phyloP scores from a whole-genome alignment of 2,329 filamentous ascomycete genomes.

The Aureobasidium lini region DNA sequence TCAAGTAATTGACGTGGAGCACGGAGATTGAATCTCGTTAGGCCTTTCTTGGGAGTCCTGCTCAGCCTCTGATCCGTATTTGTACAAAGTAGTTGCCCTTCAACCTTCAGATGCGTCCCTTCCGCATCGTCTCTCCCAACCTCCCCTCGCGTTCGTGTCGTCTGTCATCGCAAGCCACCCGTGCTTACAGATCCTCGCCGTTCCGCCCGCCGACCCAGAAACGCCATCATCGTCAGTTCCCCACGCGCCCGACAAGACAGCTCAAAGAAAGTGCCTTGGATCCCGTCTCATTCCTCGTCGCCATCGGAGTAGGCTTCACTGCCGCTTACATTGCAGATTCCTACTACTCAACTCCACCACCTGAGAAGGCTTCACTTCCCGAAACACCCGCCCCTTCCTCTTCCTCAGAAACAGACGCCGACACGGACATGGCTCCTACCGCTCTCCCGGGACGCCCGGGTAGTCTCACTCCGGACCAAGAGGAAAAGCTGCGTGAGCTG shows the following conservation, averaged over 20 bases:
- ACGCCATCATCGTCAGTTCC: background rate
- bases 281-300: conserved; percentile 19
- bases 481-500: conserved; percentile 78
- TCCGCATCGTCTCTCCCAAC: background rate
- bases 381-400: conserved; percentile 9
- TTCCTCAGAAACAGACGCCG: background rate
- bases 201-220: background rate
- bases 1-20: background rate
- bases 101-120: background rate
- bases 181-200: background rate
- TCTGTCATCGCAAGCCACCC: background rate
- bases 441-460: conserved; percentile 66
- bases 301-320: conserved; percentile 18
- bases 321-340: conserved; percentile 19
- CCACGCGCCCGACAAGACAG: background rate
- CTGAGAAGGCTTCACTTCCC: conserved; percentile 5
- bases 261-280: conserved; percentile 17
- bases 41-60: background rate
- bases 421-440: conserved; percentile 31
- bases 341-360: conserved; percentile 11
- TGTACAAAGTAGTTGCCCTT: background rate
- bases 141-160: background rate
- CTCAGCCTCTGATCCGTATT: background rate
- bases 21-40: background rate
- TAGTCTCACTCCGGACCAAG: conserved; percentile 82